Conservation (phyloP, 371 early-diverging fungal species). For the Mucor racemosus region DNA sequence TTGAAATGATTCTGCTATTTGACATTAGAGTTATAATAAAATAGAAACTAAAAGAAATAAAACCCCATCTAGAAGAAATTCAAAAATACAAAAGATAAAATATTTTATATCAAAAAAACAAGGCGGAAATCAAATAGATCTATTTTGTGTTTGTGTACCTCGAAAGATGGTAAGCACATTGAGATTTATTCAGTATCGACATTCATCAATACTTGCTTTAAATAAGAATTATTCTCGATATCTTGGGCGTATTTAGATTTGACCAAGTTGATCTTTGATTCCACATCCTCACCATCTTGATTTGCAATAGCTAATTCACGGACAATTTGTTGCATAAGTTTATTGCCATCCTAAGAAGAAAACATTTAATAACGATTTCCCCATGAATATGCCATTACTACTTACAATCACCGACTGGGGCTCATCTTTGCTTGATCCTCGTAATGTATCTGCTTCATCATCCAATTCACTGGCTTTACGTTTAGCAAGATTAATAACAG, state of each 20-base stretch:
- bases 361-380: neutral
- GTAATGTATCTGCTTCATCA: conserved; percentile 38
- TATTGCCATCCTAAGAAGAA: conserved; percentile 1
- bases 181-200: conserved; percentile 2
- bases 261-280: conserved; percentile 39
- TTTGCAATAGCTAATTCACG: conserved; percentile 41
- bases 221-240: conserved; percentile 57
- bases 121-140: conserved; percentile 1
- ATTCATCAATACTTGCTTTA: conserved; percentile 30
- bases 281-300: conserved; percentile 41
- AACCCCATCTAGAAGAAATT: neutral
- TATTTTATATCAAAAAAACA: neutral
- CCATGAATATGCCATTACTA: neutral
- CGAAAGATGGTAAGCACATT: neutral
- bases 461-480: conserved; percentile 89
- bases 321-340: conserved; percentile 27
- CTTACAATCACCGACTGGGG: conserved; percentile 4
- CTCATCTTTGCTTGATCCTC: neutral
- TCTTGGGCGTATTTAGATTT: conserved; percentile 42
- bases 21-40: conserved; percentile 11
- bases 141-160: conserved; percentile 2
- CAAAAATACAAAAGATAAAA: conserved; percentile 8
- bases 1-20: neutral
- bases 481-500: conserved; percentile 84
- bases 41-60: neutral